A percentile compares a stretch with the other conserved stretches of the same genome.
These are phyloP conservation scores for Trametes cingulata DNA, from an alignment of 768 basidiomycete species.

Conservation along the genomic window DNA sequence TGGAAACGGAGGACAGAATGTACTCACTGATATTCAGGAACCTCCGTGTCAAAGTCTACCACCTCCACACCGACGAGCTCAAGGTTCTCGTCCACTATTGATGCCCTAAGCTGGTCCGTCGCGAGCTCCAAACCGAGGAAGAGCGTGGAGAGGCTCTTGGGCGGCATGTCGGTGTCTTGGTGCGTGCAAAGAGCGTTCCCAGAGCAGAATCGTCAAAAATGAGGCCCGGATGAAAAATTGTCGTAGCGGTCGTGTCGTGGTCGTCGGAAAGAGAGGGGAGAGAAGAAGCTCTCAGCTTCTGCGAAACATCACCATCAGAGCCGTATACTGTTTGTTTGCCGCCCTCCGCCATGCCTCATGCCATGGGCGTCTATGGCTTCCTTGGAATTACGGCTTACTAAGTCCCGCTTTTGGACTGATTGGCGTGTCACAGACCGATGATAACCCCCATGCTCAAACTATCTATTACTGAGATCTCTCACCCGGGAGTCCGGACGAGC, in stretches of 20 bases:
- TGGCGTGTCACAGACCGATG: too few relatives aligned
- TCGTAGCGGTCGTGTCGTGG: conserved; percentile 25
- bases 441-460: too few relatives aligned
- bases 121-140: conserved; percentile 88
- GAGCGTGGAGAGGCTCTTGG: conserved; percentile 50
- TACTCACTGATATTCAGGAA: conserved; percentile 80
- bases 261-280: conserved; percentile 20
- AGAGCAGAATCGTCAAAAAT: conserved; percentile 11
- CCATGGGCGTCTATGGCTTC: conserved; percentile 8
- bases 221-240: conserved; percentile 6
- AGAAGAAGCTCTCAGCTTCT: conserved; percentile 18
- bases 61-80: conserved; percentile 81
- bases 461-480: too few relatives aligned
- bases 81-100: conserved; percentile 79
- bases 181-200: conserved; percentile 2
- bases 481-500: too few relatives aligned
- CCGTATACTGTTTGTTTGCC: conserved; percentile 21
- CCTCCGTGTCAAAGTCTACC: conserved; percentile 80
- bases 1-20: conserved; percentile 2
- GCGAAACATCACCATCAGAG: conserved; percentile 24
- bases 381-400: not conserved
- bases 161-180: conserved; percentile 28
- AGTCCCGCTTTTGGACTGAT: conserved; percentile 2
- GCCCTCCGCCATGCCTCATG: conserved; percentile 16
- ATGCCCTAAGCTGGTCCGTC: conserved; percentile 80